Evolutionary conservation across 2,329 filamentous ascomycete genomes (phyloP), one percentile per base, ranked within the genome.

Genomic region (Aaosphaeria arxii): DNA sequence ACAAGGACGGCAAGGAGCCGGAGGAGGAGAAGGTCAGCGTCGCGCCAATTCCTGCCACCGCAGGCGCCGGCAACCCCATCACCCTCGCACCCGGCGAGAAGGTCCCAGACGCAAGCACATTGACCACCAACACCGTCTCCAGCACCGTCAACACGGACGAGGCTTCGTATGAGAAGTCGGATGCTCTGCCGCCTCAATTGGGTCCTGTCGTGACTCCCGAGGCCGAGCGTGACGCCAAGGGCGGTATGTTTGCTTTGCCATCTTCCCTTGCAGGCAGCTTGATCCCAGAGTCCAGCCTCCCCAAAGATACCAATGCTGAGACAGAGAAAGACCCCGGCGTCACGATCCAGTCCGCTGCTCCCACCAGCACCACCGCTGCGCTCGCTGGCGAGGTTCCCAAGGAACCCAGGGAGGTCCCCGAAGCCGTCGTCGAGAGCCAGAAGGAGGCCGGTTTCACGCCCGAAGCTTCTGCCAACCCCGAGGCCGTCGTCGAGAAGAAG

Each of bases 131-230:
- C 69, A 86, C 90, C 44, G 81, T 96, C 63, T 83, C 85, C 39
- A 83, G 80, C 55, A 70, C 64, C 7, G 63, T 55, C 59, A 71
- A 76, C 47, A 72, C 70, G 5, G 91, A 96, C 68, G 81, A 90
- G 69, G 88, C 85, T 58, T 92, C 89, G 1, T 97, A 96, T 71
- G 87, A 95, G 69, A 88, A 88, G 70, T 84, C 85, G 54, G 87
- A 87, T 62, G 80, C 84, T 48, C 62, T 63, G 29, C 70, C 72
- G 49, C 69, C 70, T 33, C 56, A 75, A 32, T 64, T 78, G 9
- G 70, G 74, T 30, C 69, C 77, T n/a, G 72, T 75, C 28, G 70
- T 70, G 41, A 75, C 72, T 40, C 70, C 74, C 39, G 65, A 69
- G 24, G 66, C 70, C 40, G 73, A 77, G 50, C 66, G 64, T 42